Conservation (phyloP, 768 basidiomycete genomes). For the Rhizopogon vesiculosus region DNA sequence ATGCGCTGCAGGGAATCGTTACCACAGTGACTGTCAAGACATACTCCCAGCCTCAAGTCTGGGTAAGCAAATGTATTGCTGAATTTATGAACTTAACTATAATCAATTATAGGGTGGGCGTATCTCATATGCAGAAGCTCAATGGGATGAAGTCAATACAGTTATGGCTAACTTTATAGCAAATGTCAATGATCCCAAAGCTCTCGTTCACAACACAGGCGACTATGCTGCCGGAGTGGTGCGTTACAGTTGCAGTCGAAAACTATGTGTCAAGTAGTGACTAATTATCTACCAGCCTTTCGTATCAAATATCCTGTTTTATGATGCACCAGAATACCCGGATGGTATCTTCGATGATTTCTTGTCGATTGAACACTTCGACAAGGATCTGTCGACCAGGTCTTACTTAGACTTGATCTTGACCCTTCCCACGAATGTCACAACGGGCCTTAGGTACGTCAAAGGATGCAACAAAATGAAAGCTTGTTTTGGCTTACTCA, state of each 20-base stretch:
- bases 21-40: slow-evolving; percentile 53
- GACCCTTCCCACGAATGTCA: slow-evolving; percentile 1
- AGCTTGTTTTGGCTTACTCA: too few species aligned
- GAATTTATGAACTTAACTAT: background rate
- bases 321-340: slow-evolving; percentile 37
- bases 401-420: background rate
- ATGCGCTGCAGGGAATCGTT: slow-evolving; percentile 43
- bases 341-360: slow-evolving; percentile 1
- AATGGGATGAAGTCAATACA: slow-evolving; percentile 8
- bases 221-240: slow-evolving; percentile 30
- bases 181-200: slow-evolving; percentile 18
- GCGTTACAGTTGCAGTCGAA: background rate
- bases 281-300: slow-evolving; percentile 8
- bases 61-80: slow-evolving; percentile 36
- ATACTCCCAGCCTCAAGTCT: slow-evolving; percentile 51
- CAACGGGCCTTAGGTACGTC: background rate
- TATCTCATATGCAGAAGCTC: slow-evolving; percentile 22
- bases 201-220: slow-evolving; percentile 37
- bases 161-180: slow-evolving; percentile 18
- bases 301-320: slow-evolving; percentile 43
- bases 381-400: slow-evolving; percentile 1
- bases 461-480: background rate
- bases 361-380: background rate
- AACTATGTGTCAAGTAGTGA: background rate
- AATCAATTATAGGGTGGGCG: slow-evolving; percentile 42